Conservation (phyloP, 2,329 filamentous ascomycete genomes). For the Fusarium pilosicola region DNA sequence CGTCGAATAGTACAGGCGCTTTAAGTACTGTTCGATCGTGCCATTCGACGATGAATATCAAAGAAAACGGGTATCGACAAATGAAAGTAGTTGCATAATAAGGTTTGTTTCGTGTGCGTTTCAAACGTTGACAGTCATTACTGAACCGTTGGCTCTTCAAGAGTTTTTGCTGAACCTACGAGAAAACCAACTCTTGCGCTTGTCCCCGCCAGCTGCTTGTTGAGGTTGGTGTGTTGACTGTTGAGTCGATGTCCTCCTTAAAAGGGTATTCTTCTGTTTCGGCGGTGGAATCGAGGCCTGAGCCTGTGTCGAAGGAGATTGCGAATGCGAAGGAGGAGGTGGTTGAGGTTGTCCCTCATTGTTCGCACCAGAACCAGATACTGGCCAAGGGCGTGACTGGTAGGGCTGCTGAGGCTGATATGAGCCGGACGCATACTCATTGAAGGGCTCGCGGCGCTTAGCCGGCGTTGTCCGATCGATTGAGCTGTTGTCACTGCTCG, state of each 20-base stretch:
- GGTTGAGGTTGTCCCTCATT: slow-evolving; percentile 40
- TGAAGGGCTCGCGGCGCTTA: slow-evolving; percentile 63
- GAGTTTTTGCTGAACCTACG: slow-evolving; percentile 77
- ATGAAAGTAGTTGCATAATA: slow-evolving; percentile 33
- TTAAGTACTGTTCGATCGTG: not conserved
- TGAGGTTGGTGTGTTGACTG: slow-evolving; percentile 32
- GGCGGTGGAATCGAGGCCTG: slow-evolving; percentile 33
- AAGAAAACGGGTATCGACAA: slow-evolving; percentile 44
- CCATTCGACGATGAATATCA: slow-evolving; percentile 15
- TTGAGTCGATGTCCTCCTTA: slow-evolving; percentile 45
- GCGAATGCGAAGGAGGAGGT: slow-evolving; percentile 42
- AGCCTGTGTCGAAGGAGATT: slow-evolving; percentile 30
- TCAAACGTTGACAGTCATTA: slow-evolving; percentile 15
- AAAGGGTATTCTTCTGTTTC: slow-evolving; percentile 45
- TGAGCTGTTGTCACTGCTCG: slow-evolving; percentile 91
- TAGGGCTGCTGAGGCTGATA: slow-evolving; percentile 54
- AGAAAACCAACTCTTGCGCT: slow-evolving; percentile 91
- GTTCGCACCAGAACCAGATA: slow-evolving; percentile 47
- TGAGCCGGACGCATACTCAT: slow-evolving; percentile 73
- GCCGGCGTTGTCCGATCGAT: slow-evolving; percentile 76
- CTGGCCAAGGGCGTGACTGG: slow-evolving; percentile 55
- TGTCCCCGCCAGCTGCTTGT: slow-evolving; percentile 60
- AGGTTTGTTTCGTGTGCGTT: slow-evolving; percentile 19
- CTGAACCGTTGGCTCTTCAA: slow-evolving; percentile 14
- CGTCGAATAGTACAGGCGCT: slow-evolving; percentile 3